Evolutionary conservation across 805 yeast species (phyloP), one percentile per base, ranked within the genome.

Genomic region (Wickerhamiella vanderwaltii): DNA sequence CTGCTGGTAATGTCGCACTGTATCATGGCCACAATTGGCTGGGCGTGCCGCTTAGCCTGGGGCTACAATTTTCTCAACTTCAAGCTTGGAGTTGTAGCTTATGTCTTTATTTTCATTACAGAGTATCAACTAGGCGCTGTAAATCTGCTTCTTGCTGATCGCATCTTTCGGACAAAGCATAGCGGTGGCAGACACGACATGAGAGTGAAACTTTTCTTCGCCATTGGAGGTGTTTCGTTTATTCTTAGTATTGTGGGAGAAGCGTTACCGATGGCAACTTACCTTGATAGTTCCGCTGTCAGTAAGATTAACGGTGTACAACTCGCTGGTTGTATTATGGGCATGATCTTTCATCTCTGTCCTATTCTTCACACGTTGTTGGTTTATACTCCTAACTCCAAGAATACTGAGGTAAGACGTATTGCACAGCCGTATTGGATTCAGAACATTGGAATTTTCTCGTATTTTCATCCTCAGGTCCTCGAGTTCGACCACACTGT

Each of bases 11-110:
- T 34, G 19, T 18, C 20, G 18, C 37, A 34, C 19, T 34, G 37
- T 13, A 5, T 23, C 18, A 5, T 34, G 2, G 37, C 37, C 9
- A 34, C 24, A 7, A 18, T 20, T 7, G 37, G 37, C 6, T 34
- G 37, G 37, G 28, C 28, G 4, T 34, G 37, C 37, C 29, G 37
- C 18, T 13, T 34, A 13, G 37, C 28, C 17, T 34, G 37, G 37
- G n/a, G 25, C 19, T 12, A 2, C 15, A 20, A 34, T 15, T 7
- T 34, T 7, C 7, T 9, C 6, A 24, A 34, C 23, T 34, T 34
- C 17, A 17, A 20, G 13, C 37, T 34, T 13, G 20, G 18, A 5
- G 15, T 34, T n/a, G 37, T 24, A 6, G 22, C 29, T 13, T 34
- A 34, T 15, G n/a, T 34, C 12, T 13, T 34, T 6, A 13, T 34